phyloP scores from a whole-genome alignment of 257 asterid species.

The Petrea volubilis region DNA sequence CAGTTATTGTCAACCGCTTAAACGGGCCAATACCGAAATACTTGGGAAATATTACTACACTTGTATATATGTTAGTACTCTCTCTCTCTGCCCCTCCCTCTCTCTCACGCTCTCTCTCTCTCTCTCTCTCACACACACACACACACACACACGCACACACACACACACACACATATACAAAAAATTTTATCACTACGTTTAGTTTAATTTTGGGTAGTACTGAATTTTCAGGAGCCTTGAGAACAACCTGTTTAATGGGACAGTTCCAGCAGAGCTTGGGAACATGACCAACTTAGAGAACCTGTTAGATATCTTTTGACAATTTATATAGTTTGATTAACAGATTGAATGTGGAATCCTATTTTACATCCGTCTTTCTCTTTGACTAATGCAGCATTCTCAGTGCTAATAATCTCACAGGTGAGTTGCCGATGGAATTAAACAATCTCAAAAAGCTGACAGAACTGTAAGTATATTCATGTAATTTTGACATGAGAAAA shows the following conservation, averaged over 20 bases:
- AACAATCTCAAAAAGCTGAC: constrained; percentile 36
- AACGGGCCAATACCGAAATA: constrained; percentile 60
- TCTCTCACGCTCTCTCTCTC: background rate
- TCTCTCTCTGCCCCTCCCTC: background rate
- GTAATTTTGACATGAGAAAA: background rate
- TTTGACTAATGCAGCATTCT: constrained; percentile 41
- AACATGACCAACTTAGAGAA: constrained; percentile 48
- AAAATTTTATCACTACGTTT: background rate
- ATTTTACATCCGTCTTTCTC: constrained; percentile 4
- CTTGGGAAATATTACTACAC: constrained; percentile 55
- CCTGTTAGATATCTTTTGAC: constrained; percentile 37
- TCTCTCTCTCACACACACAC: background rate
- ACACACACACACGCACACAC: too few species aligned
- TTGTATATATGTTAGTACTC: constrained; percentile 36
- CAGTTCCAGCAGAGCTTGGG: constrained; percentile 60
- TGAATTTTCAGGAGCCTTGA: constrained; percentile 59
- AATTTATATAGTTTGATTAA: background rate
- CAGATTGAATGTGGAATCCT: constrained; percentile 4
- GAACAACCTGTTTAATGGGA: constrained; percentile 54
- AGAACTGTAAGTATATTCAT: constrained; percentile 42
- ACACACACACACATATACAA: too few species aligned
- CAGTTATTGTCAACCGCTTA: constrained; percentile 47
- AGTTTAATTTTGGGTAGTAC: constrained; percentile 11
- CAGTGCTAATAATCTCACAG: constrained; percentile 47
- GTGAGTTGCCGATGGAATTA: constrained; percentile 46